Conservation (phyloP, 2,329 filamentous ascomycete genomes). For the Plenodomus biglobosus region DNA sequence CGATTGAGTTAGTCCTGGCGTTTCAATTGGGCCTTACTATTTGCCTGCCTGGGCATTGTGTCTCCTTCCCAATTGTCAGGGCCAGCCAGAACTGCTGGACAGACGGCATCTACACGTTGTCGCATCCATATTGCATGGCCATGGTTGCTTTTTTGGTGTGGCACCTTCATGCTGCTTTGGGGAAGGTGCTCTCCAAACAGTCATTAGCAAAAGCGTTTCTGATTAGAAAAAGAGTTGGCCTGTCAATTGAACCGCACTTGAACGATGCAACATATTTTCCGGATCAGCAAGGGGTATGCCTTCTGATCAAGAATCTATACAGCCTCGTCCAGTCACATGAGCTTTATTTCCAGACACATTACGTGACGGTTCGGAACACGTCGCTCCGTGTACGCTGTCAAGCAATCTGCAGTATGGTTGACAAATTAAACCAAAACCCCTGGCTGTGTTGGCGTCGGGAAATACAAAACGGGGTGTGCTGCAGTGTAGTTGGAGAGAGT, state of each 20-base stretch:
- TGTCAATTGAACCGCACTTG: not conserved
- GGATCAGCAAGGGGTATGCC: not conserved
- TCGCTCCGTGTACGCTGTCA: not conserved
- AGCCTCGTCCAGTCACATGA: not conserved
- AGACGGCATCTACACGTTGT: slow-evolving; percentile 19
- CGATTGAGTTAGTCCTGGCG: not conserved
- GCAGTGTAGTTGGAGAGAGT: no score
- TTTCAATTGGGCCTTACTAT: not conserved
- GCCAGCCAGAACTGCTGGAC: slow-evolving; percentile 21
- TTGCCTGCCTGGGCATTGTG: slow-evolving; percentile 2
- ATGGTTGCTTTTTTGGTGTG: slow-evolving; percentile 5
- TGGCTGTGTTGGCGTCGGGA: no score
- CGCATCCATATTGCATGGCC: slow-evolving; percentile 21
- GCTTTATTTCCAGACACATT: not conserved
- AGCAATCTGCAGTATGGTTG: not conserved
- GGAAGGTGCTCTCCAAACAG: not conserved
- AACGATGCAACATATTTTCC: not conserved
- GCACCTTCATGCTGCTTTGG: slow-evolving; percentile 6
- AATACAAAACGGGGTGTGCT: not conserved
- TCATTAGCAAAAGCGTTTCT: no score
- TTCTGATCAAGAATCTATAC: not conserved
- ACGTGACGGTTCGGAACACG: not conserved
- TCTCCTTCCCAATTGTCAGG: slow-evolving; percentile 8
- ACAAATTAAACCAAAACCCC: no score
- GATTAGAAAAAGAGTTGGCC: no score